A percentile compares a stretch with the other conserved stretches of the same genome.
These are phyloP conservation scores for Lagerstroemia fauriei DNA, from an alignment of 441 rosid genomes.

Conservation along the genomic window DNA sequence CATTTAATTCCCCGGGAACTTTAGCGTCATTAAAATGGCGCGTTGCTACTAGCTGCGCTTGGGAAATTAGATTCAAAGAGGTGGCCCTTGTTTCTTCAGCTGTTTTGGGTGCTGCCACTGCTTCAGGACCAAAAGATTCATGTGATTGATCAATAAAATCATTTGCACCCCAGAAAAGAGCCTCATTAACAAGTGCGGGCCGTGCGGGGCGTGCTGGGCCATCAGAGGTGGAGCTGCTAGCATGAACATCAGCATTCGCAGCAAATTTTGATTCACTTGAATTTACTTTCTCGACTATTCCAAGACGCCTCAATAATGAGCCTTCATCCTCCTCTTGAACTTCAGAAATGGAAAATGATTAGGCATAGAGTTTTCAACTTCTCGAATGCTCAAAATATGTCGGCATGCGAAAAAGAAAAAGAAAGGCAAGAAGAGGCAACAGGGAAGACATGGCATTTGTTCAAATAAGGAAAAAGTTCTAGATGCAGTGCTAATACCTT, in stretches of 20 bases:
- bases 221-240: conserved; percentile 15
- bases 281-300: conserved; percentile 7
- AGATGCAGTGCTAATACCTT: conserved; percentile 38
- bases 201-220: conserved; percentile 18
- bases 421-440: not conserved
- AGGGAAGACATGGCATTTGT: not conserved
- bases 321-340: conserved; percentile 40
- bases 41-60: conserved; percentile 17
- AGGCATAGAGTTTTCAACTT: not conserved
- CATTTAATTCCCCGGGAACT: conserved; percentile 6
- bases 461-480: not conserved
- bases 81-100: conserved; percentile 28
- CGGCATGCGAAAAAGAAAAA: too few species aligned
- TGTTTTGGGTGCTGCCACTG: conserved; percentile 43
- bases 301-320: conserved; percentile 21
- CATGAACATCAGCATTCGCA: conserved; percentile 7
- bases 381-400: not conserved
- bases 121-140: conserved; percentile 35
- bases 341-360: conserved; percentile 30
- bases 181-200: conserved; percentile 30
- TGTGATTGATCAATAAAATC: conserved; percentile 29
- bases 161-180: conserved; percentile 22
- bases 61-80: conserved; percentile 13
- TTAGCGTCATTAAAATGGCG: conserved; percentile 17
- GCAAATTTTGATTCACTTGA: conserved; percentile 19